Evolutionary conservation across 768 basidiomycete genomes (phyloP), one percentile per base, ranked within the genome.

Genomic region (Gloeopeniophorella convolvens): DNA sequence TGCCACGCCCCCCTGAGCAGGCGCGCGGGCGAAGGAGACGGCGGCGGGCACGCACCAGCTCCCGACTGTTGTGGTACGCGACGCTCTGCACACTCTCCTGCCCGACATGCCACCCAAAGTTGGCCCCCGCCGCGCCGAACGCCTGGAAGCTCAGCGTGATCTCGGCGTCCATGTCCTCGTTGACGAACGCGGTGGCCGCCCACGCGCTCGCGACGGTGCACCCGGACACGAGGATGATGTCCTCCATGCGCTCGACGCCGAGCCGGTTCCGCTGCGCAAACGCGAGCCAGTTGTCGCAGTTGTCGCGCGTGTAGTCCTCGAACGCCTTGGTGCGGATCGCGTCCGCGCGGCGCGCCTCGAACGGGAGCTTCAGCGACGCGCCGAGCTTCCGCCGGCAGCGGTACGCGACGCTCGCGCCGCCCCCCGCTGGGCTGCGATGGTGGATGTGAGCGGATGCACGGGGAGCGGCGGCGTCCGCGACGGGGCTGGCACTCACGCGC

Each of bases 161-260:
- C 13, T 31, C 21, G 5, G 21, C 20, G 1, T 36, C 13, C 23
- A 3, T 1, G 4, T 12, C 9, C 3, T 21, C 13, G 18, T 33
- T 34, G 1, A 16, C 5, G 10, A 53, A 32, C 4, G 27, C 16
- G 20, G 28, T 40, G 7, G 31, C 33, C 7, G 45, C 51, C 51
- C 51, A 52, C 8, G 51, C 35, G 10, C 20, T 16, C 15, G 39
- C 41, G 16, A 46, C 18, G 10, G 37, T 42, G 34, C 51, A 40
- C 1, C 51, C 51, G 6, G 51, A 9, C 3, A 52, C 45, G n/a
- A 52, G 39, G 16, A 52, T 52, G 2, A 52, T 32, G 18, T 52
- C 51, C 24, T 52, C 51, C 51, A 53, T 26, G 5, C 33, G 47
- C 26, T 42, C 4, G 21, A 43, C 48, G 16, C 23, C 47, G 1